These are phyloP conservation scores for Cyclostephanos tholiformis DNA, from an alignment of 108 stramenopile species.

Conservation along the genomic window DNA sequence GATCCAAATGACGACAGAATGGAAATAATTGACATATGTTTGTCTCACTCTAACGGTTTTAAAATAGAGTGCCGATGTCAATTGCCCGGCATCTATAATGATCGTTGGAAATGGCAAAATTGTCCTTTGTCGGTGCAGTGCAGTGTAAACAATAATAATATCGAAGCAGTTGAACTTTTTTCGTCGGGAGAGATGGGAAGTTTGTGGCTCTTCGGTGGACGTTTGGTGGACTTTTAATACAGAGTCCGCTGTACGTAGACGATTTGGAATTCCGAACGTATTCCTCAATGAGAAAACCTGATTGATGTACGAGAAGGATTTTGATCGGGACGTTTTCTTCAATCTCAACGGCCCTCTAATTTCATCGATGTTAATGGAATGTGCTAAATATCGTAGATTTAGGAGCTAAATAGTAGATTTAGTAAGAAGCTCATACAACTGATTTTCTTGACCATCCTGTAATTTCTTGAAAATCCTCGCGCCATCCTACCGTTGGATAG, in stretches of 20 bases:
- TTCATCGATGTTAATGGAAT: no score
- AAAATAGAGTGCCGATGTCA: neutral
- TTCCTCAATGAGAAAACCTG: no score
- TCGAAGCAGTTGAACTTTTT: neutral
- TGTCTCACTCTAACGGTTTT: neutral
- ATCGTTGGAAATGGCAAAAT: neutral
- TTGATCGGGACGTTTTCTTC: no score
- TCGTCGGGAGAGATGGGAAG: neutral
- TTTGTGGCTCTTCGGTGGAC: neutral
- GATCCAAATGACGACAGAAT: neutral
- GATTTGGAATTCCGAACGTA: no score
- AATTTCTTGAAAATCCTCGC: no score
- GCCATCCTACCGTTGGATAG: no score
- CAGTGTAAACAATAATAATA: neutral
- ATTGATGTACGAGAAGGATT: no score
- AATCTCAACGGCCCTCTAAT: no score
- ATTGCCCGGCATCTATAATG: neutral
- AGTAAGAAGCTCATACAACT: no score
- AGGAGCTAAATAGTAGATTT: no score
- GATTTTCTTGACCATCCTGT: no score
- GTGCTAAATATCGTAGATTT: no score
- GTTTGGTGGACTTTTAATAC: neutral
- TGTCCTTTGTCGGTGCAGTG: neutral
- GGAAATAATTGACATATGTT: neutral
- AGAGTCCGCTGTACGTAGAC: neutral